Conservation (phyloP, 805 yeast genomes). For the Maudiozyma barnettii region DNA sequence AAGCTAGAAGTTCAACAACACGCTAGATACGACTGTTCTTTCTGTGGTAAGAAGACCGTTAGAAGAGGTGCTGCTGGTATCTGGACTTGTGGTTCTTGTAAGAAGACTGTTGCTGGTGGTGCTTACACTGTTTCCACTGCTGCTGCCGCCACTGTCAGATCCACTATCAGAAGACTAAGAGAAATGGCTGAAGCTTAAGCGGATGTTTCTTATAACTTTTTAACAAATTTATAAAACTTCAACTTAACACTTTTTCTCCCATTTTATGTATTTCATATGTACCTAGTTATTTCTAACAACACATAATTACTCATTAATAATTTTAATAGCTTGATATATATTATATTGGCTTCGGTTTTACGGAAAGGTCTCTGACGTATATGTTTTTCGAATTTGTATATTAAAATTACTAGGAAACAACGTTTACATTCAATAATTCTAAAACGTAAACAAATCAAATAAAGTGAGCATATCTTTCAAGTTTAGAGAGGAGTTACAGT, state of each 20-base stretch:
- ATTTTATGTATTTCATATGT: neutral
- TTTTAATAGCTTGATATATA: neutral
- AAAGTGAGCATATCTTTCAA: no score
- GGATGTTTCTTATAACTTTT: neutral
- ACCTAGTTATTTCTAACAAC: neutral
- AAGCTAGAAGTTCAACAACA: constrained; percentile 98
- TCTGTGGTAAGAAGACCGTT: constrained; percentile 99
- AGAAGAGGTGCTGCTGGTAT: constrained; percentile 97
- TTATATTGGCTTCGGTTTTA: neutral
- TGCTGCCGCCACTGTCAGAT: constrained; percentile 99
- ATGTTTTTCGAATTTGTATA: no score
- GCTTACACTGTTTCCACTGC: constrained; percentile 99
- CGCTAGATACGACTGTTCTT: constrained; percentile 96
- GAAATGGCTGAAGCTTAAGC: constrained; percentile 97
- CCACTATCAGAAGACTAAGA: constrained; percentile 99
- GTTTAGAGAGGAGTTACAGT: no score
- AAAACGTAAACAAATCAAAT: no score
- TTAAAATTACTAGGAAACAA: no score
- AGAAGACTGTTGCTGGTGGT: constrained; percentile 98
- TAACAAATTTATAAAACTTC: neutral
- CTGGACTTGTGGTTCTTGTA: constrained; percentile 95
- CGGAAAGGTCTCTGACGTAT: no score
- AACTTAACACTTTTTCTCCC: neutral
- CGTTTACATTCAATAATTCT: no score
- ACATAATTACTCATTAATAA: neutral